phyloP scores from a whole-genome alignment of 495 filamentous ascomycete species.

The Lasiosphaeris hirsuta region DNA sequence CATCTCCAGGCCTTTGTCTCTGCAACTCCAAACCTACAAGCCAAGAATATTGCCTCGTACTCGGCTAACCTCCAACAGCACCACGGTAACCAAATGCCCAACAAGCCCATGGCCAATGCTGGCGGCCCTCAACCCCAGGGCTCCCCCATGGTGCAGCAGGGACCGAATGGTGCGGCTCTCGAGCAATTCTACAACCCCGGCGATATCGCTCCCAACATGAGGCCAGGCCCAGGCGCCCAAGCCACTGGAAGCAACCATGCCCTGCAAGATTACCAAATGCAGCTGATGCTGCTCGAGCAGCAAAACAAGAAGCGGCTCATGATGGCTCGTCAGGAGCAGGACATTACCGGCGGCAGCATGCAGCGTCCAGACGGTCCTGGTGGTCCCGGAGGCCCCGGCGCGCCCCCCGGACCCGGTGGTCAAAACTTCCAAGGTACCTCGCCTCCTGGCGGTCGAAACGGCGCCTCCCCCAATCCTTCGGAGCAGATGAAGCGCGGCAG shows the following conservation, averaged over 20 bases:
- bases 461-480: slow-evolving; percentile 81
- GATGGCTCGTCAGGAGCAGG: slow-evolving; percentile 97
- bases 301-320: slow-evolving; percentile 96
- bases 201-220: slow-evolving; percentile 53
- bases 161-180: slow-evolving; percentile 62
- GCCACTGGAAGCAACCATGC: slow-evolving; percentile 78
- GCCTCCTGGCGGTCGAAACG: slow-evolving; percentile 74
- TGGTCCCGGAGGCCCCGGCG: slow-evolving; percentile 53
- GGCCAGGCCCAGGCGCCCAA: slow-evolving; percentile 51
- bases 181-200: slow-evolving; percentile 63
- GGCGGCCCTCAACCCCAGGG: slow-evolving; percentile 59
- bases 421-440: slow-evolving; percentile 67
- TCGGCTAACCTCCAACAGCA: slow-evolving; percentile 77
- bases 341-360: slow-evolving; percentile 55
- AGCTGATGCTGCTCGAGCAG: slow-evolving; percentile 96
- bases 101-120: slow-evolving; percentile 55
- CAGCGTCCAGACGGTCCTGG: slow-evolving; percentile 55
- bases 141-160: slow-evolving; percentile 74
- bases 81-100: slow-evolving; percentile 74
- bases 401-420: slow-evolving; percentile 48
- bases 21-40: slow-evolving; percentile 59
- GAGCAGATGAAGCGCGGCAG: slow-evolving; percentile 88
- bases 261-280: slow-evolving; percentile 98
- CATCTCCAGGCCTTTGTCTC: slow-evolving; percentile 72
- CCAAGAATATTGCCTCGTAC: slow-evolving; percentile 83